phyloP scores from a whole-genome alignment of 371 early-diverging fungal species.

The Dinochytrium kinnereticum region DNA sequence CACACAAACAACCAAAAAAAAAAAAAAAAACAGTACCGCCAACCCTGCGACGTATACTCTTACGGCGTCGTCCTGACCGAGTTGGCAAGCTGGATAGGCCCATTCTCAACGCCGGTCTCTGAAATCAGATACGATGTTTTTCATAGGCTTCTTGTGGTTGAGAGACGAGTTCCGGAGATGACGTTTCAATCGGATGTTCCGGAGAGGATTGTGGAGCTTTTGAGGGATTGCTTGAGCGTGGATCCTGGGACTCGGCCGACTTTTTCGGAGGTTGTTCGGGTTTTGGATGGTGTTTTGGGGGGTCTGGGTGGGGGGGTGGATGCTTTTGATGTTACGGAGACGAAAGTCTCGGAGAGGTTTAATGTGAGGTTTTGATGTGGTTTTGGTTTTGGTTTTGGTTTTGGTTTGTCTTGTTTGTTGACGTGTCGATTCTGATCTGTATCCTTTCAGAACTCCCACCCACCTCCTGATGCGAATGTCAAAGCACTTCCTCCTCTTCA shows the following conservation, averaged over 20 bases:
- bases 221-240: too few species aligned
- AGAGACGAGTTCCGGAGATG: not conserved
- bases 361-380: not conserved
- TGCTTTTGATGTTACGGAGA: not conserved
- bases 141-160: not conserved
- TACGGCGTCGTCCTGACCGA: slow-evolving; percentile 18
- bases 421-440: too few species aligned
- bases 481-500: too few species aligned
- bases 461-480: too few species aligned
- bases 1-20: not conserved
- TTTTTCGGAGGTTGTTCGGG: not conserved
- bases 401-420: too few species aligned
- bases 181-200: too few species aligned
- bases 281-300: not conserved
- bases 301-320: not conserved
- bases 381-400: too few species aligned
- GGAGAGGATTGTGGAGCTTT: too few species aligned
- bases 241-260: not conserved
- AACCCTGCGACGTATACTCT: not conserved
- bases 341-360: not conserved
- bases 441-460: too few species aligned
- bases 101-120: not conserved
- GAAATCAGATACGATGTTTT: not conserved
- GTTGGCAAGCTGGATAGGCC: not conserved
- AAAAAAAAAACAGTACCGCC: slow-evolving; percentile 2